Conservation (phyloP, 2,329 filamentous ascomycete genomes). For the Stachybotrys echinatus region DNA sequence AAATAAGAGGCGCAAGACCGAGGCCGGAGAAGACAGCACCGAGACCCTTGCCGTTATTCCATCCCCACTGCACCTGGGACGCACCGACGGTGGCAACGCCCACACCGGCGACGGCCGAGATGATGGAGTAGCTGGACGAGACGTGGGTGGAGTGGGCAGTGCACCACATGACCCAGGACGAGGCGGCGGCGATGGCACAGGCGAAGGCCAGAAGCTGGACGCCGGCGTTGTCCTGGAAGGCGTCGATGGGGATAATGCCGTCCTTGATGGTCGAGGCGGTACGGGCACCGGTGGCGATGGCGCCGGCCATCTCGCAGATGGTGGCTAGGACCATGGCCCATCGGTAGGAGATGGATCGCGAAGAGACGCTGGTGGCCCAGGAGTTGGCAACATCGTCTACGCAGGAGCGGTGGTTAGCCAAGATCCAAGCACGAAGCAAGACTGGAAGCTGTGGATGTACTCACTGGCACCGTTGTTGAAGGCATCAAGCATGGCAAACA, state of each 20-base stretch:
- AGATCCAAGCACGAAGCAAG: constrained; percentile 60
- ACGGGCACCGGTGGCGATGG: constrained; percentile 54
- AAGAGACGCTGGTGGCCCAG: constrained; percentile 70
- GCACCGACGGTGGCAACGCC: constrained; percentile 37
- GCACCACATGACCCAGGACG: constrained; percentile 74
- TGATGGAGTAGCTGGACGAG: constrained; percentile 64
- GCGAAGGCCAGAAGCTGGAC: constrained; percentile 64
- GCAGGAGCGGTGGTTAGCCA: constrained; percentile 19
- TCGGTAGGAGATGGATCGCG: constrained; percentile 56
- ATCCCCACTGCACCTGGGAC: constrained; percentile 59
- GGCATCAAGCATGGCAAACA: constrained; percentile 62
- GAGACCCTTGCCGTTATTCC: constrained; percentile 63
- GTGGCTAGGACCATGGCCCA: constrained; percentile 55
- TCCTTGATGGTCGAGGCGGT: constrained; percentile 59
- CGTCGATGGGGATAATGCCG: constrained; percentile 54
- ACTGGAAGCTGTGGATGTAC: background rate
- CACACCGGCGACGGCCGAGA: constrained; percentile 45
- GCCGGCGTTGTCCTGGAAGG: constrained; percentile 55
- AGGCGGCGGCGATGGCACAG: constrained; percentile 56
- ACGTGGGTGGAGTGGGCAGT: constrained; percentile 66
- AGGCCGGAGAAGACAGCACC: constrained; percentile 69
- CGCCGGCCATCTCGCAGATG: constrained; percentile 58
- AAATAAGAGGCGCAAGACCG: constrained; percentile 64
- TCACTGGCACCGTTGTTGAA: constrained; percentile 53
- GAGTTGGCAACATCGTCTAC: constrained; percentile 69